Evolutionary conservation across 1,139 yeast species (phyloP), one percentile per base, ranked within the genome.

Genomic region (Debaryomyces sp.): DNA sequence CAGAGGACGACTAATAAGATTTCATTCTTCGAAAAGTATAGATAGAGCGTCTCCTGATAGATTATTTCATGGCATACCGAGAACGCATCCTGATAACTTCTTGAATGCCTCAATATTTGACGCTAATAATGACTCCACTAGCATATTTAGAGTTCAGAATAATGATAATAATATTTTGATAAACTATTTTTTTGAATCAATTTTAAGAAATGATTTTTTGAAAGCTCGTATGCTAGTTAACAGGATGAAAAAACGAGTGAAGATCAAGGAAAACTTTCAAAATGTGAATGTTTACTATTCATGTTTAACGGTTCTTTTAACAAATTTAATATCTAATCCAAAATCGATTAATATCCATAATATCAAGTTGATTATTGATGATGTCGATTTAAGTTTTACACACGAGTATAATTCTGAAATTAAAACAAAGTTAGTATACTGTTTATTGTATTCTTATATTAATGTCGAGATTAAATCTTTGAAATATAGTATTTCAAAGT

Each of bases 341-440:
- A 48, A 50, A 23, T 22, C 39, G 10, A 17, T 54, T 10, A 40
- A 45, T 10, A 46, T 57, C 32, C 56, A 54, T 42, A 52, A 54
- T 35, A 33, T 58, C 12, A 59, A 55, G 45, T 42, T 50, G 1
- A 43, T 56, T 26, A 45, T 56, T 13, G 63, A 56, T 34, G 55
- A 49, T 13, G 53, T 44, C 33, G 43, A 30, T 9, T 17, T 38
- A 10, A 30, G 45, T 36, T 22, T 38, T 18, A 15, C 38, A 34
- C 29, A 45, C 15, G 41, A 40, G 30, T 41, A 40, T 43, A 24
- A 17, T 7, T 40, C 27, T 4, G 47, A 43, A 27, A 43, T 49
- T n/a, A 46, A 36, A 36, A 18, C 30, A 15, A 49, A 49, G 17
- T 9, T 46, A 6, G 39, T 36, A 2, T 29, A 8, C 6, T 46